These are phyloP conservation scores for Purpureocillium lavendulum DNA, from an alignment of 2,329 filamentous ascomycete genomes.

Conservation along the genomic window DNA sequence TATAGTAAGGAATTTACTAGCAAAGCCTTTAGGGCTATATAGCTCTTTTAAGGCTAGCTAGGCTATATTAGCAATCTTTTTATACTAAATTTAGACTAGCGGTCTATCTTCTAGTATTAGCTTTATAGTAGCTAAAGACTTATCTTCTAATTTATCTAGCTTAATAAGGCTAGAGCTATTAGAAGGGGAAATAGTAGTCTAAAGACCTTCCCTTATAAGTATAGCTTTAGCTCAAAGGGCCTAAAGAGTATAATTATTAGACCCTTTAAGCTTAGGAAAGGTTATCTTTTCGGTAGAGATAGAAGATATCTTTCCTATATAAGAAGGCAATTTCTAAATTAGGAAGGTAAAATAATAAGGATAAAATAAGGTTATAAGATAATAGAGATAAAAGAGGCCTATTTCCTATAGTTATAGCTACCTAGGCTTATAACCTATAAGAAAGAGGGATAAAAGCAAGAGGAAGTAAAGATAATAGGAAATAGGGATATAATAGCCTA, in stretches of 20 bases:
- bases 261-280: conserved; percentile 45
- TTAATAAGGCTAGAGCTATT: background rate
- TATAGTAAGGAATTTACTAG: background rate
- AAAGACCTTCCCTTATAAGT: too few species aligned
- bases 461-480: too few species aligned
- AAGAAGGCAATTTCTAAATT: conserved; percentile 28
- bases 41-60: background rate
- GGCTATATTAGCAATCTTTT: background rate
- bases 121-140: background rate
- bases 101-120: background rate
- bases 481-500: too few species aligned
- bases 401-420: background rate
- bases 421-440: background rate
- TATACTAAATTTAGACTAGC: background rate
- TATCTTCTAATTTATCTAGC: background rate
- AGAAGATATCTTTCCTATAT: conserved; percentile 33
- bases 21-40: background rate
- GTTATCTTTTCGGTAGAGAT: conserved; percentile 47
- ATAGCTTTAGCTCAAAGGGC: too few species aligned
- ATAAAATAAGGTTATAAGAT: too few species aligned
- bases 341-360: conserved; percentile 42
- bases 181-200: background rate
- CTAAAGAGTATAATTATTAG: too few species aligned
- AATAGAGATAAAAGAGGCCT: background rate
- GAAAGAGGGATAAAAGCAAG: too few species aligned